These are phyloP conservation scores for Esteya vermicola DNA, from an alignment of 2,329 filamentous ascomycete species.

Conservation along the genomic window DNA sequence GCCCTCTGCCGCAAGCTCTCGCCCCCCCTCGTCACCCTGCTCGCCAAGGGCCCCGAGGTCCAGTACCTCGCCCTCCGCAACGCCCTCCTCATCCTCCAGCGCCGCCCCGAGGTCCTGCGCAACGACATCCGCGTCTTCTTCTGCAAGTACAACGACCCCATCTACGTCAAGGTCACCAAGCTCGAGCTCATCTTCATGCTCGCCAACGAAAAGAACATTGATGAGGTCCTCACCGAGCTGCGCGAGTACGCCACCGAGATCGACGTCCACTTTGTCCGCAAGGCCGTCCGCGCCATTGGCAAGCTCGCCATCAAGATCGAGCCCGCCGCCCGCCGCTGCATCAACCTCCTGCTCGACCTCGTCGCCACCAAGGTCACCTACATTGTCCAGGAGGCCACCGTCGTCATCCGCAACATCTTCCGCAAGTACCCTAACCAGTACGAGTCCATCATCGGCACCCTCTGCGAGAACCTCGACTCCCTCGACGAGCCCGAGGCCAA, in stretches of 20 bases:
- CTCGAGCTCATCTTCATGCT: constrained; percentile 98
- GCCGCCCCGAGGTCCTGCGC: constrained; percentile 79
- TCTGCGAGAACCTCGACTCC: constrained; percentile 93
- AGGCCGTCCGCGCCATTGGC: constrained; percentile 91
- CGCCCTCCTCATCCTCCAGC: constrained; percentile 82
- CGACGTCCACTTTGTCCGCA: constrained; percentile 95
- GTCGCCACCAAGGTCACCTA: constrained; percentile 98
- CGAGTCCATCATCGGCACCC: constrained; percentile 88
- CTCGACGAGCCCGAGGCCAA: constrained; percentile 96
- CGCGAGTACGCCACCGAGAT: constrained; percentile 97
- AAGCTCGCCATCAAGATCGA: constrained; percentile 99
- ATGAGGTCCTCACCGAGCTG: constrained; percentile 84
- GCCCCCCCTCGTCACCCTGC: constrained; percentile 81
- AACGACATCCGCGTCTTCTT: constrained; percentile 99
- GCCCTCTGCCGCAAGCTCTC: constrained; percentile 84
- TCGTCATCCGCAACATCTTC: constrained; percentile 98
- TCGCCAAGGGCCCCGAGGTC: constrained; percentile 96
- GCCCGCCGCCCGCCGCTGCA: constrained; percentile 78
- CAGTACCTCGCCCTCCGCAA: constrained; percentile 93
- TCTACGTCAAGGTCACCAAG: constrained; percentile 99
- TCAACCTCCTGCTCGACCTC: constrained; percentile 80
- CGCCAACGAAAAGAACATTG: constrained; percentile 87
- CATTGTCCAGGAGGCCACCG: constrained; percentile 96
- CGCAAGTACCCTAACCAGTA: constrained; percentile 98
- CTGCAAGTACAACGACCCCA: constrained; percentile 99